Base-by-base conservation (phyloP, 2,329 filamentous ascomycete genomes). In the Kalaharituber pfeilii region DNA sequence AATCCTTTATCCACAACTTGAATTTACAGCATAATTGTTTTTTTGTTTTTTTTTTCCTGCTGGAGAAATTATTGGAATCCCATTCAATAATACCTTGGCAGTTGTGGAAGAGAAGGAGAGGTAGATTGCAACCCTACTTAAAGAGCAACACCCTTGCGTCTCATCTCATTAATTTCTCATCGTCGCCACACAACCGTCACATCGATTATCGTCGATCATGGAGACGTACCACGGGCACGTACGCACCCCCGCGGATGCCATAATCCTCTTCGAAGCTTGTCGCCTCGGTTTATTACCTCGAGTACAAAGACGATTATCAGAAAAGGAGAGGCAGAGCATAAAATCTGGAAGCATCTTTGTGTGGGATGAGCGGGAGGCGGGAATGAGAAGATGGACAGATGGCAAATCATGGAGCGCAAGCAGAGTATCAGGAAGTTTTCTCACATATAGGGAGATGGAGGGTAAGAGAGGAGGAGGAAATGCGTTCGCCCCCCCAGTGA, bases 321-420 rank as follows among this genome's bases (percentile, higher is more conserved):
- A 98, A 69, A 96, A 96, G 71, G 91, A 98, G 71, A 79, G 91
- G 58, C 88, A 95, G 67, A 86, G 86, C 3, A 98, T 98, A 68
- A 82, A 86, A 65, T 94, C 89, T 0, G 91, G 91, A 44, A 98
- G 91, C 0, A 89, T 98, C 2, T 98, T 96, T 65, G 91, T 98
- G n/a, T 98, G 91, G 91, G 91, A 98, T 68, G 91, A 98, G 73
- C 76, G 89, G 63, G 91, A 98, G 72, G 91, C 91, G 9, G 91
- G 91, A 62, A 98, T 98, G 91, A 78, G 91, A 65, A 76, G 91
- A 69, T 98, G 91, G 91, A 98, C 91, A 0, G 91, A 98, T 64
- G 91, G 91, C 54, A 98, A 98, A 69, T 96, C 89, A 30, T 98
- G 91, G 91, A 96, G 89, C 66, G 91, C 91, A 29, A 96, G 89